These are phyloP conservation scores for Aphanomyces cochlioides DNA, from an alignment of 352 stramenopile species.

Conservation along the genomic window DNA sequence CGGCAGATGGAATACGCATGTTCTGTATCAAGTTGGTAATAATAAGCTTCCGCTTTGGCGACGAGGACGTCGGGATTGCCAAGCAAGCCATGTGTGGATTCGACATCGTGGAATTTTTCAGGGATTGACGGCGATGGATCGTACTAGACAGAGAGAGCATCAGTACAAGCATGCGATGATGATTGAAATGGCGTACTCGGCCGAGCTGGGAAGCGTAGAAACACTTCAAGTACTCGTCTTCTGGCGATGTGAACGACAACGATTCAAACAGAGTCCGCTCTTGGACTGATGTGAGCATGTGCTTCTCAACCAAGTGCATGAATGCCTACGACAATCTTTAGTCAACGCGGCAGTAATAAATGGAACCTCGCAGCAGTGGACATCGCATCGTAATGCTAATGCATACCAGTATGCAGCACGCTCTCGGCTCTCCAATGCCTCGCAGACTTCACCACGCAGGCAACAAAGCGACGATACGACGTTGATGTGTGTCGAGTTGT, in stretches of 20 bases:
- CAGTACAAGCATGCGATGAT: neutral
- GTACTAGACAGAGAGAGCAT: conserved; percentile 43
- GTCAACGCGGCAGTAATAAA: neutral
- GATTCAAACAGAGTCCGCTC: conserved; percentile 66
- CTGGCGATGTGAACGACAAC: conserved; percentile 57
- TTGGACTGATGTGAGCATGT: conserved; percentile 69
- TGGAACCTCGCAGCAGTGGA: conserved; percentile 63
- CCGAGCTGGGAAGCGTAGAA: conserved; percentile 67
- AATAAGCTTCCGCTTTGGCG: conserved; percentile 71
- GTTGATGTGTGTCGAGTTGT: conserved; percentile 47
- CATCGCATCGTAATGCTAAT: conserved; percentile 72
- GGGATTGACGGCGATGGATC: conserved; percentile 47
- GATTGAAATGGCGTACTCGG: conserved; percentile 39
- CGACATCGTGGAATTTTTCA: conserved; percentile 58
- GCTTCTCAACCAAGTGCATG: conserved; percentile 81
- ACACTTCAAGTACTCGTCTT: conserved; percentile 54
- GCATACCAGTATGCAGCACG: conserved; percentile 74
- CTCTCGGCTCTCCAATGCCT: conserved; percentile 77
- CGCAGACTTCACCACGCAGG: conserved; percentile 79
- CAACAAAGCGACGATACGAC: conserved; percentile 73
- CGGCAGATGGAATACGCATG: conserved; percentile 73
- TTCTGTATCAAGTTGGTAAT: conserved; percentile 84
- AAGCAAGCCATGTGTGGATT: conserved; percentile 50
- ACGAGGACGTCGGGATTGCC: conserved; percentile 73
- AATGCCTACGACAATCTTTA: conserved; percentile 46